Evolutionary conservation across 164 flowering plant genomes (phyloP), one percentile per base, ranked within the genome.

Genomic region (Houttuynia cordata): DNA sequence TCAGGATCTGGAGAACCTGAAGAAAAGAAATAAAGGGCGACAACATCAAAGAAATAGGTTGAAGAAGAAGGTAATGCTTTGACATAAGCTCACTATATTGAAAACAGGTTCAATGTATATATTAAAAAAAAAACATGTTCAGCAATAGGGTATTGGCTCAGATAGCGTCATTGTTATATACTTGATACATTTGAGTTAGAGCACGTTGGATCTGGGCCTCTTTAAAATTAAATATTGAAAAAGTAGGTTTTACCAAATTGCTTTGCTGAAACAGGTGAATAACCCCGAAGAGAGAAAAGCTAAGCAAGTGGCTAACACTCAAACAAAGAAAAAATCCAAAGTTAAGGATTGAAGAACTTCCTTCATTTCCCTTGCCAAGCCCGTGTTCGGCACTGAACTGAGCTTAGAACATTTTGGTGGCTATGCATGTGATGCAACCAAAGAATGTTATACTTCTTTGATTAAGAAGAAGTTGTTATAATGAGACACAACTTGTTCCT

Each of bases 261-360:
- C 24, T 39, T 40, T 18, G 13, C 20, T 53, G 12, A 8, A 8
- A 20, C 45, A 30, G 59, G 76, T 79, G 89, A 76, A 72, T 21
- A 61, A 23, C 42, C 42, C 70, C 4, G 52, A 64, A 53, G 57
- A 14, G 25, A 67, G 56, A 8, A 66, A 69, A 47, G 49, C 51
- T 21, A 74, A 58, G 64, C 45, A 64, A 56, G 42, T 56, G 1
- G 63, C 21, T 10, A 59, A 71, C 51, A 65, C 47, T 7, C 75
- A 71, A 54, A 39, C 76, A 53, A 81, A 78, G 75, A 86, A 74
- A 74, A 77, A 70, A 68, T 83, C 66, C 21, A 77, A 70, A 67
- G 68, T 61, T 53, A 65, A 67, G 53, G 72, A 66, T 24, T 70
- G 63, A 69, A 58, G 57, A 25, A 34, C 12, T 18, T 13, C 1